phyloP scores from a whole-genome alignment of 164 flowering plant species.

The Echeveria elegans region DNA sequence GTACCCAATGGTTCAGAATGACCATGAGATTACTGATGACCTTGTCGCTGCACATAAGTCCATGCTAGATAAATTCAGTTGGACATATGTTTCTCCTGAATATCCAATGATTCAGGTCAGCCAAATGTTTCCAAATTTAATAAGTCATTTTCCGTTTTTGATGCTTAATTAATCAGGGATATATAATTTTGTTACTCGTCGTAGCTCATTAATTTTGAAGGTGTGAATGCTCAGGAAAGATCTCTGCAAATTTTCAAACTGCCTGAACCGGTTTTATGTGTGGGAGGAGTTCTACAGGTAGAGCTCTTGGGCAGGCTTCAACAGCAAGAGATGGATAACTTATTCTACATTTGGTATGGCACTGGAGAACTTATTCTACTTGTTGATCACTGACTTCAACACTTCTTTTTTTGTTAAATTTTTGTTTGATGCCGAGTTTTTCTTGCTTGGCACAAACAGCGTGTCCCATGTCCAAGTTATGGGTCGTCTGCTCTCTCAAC shows the following conservation, averaged over 20 bases:
- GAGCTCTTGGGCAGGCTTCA: constrained; percentile 63
- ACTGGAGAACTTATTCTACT: not conserved
- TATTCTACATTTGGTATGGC: constrained; percentile 55
- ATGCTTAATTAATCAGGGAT: not conserved
- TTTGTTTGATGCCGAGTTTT: not conserved
- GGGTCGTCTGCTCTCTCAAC: constrained; percentile 31
- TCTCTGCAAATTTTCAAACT: constrained; percentile 58
- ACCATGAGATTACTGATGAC: constrained; percentile 9
- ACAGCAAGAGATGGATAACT: constrained; percentile 50
- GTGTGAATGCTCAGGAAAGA: constrained; percentile 36
- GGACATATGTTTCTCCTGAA: constrained; percentile 38
- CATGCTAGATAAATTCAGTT: constrained; percentile 16
- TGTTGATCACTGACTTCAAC: not conserved
- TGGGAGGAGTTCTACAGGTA: constrained; percentile 56
- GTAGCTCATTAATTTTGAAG: not conserved
- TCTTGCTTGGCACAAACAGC: constrained; percentile 17
- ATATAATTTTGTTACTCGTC: not conserved
- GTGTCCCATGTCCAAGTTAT: constrained; percentile 46
- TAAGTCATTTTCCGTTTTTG: not conserved
- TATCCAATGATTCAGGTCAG: constrained; percentile 45
- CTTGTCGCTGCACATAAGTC: constrained; percentile 10
- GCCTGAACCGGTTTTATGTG: constrained; percentile 58
- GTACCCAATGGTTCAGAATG: constrained; percentile 11
- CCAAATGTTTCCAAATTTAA: not conserved
- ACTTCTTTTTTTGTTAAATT: not conserved